Evolutionary conservation across 441 rosid species (phyloP).

Genomic region (Adansonia gregorii): DNA sequence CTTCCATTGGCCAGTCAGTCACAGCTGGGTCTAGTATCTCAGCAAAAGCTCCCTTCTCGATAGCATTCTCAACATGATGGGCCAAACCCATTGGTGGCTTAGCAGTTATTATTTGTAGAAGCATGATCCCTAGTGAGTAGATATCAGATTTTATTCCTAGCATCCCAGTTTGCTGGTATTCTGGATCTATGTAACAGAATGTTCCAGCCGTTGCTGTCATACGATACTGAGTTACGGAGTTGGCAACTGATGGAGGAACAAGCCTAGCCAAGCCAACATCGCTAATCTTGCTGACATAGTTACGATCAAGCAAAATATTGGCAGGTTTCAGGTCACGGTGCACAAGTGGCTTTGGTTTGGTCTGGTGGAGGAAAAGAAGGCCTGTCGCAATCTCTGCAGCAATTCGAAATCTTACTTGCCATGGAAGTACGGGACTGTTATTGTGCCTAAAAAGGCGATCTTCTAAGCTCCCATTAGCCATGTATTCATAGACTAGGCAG

Average conservation of each 20-base stretch:
- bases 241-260: slow-evolving; percentile 77
- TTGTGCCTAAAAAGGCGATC: slow-evolving; percentile 66
- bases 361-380: slow-evolving; percentile 86
- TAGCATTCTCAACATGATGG: slow-evolving; percentile 60
- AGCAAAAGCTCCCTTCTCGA: slow-evolving; percentile 56
- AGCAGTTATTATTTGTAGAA: slow-evolving; percentile 79
- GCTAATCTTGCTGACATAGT: slow-evolving; percentile 86
- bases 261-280: slow-evolving; percentile 91
- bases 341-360: slow-evolving; percentile 89
- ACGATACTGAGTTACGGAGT: slow-evolving; percentile 70
- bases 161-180: slow-evolving; percentile 90
- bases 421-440: slow-evolving; percentile 58
- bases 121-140: slow-evolving; percentile 78
- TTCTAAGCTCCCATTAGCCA: slow-evolving; percentile 90
- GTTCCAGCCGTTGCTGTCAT: slow-evolving; percentile 94
- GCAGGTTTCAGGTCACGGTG: slow-evolving; percentile 91
- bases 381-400: slow-evolving; percentile 87
- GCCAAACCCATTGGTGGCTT: slow-evolving; percentile 87
- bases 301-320: slow-evolving; percentile 76
- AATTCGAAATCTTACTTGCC: slow-evolving; percentile 73
- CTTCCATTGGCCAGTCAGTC: slow-evolving; percentile 77
- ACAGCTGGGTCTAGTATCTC: slow-evolving; percentile 59
- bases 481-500: slow-evolving; percentile 79
- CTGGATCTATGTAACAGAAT: slow-evolving; percentile 89
- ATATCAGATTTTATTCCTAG: slow-evolving; percentile 81